Conservation (phyloP, 2,329 filamentous ascomycete species). For the Ploettnerulaceae sp. region DNA sequence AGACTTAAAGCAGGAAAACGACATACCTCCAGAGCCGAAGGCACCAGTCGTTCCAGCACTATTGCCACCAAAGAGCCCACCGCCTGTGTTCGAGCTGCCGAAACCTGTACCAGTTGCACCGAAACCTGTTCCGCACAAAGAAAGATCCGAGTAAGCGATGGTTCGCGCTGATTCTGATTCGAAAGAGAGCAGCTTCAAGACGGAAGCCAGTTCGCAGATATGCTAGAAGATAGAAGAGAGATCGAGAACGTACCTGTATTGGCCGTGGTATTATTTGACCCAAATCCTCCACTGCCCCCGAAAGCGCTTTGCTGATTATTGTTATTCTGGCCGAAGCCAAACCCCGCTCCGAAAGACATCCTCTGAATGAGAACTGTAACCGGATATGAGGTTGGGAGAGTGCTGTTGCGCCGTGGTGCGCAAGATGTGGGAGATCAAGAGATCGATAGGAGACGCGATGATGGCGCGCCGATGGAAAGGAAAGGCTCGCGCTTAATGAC, state of each 20-base stretch:
- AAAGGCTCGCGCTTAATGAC: conserved; percentile 27
- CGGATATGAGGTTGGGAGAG: conserved; percentile 5
- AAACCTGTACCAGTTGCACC: conserved; percentile 39
- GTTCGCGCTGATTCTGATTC: conserved; percentile 26
- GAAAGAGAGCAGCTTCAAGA: too few species aligned
- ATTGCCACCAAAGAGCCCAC: conserved; percentile 40
- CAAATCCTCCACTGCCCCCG: conserved; percentile 52
- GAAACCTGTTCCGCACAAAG: conserved; percentile 37
- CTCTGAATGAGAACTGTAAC: conserved; percentile 13
- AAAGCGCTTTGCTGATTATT: conserved; percentile 40
- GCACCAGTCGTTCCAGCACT: conserved; percentile 32
- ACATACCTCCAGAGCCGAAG: conserved; percentile 39
- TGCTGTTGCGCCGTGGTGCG: conserved; percentile 1
- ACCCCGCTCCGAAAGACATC: conserved; percentile 41
- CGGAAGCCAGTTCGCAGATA: conserved; percentile 12
- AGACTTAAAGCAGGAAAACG: conserved; percentile 24
- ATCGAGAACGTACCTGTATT: conserved; percentile 35
- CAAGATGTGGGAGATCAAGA: conserved; percentile 13
- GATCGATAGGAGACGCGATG: conserved; percentile 22
- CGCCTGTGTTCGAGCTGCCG: conserved; percentile 35
- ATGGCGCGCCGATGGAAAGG: conserved; percentile 27
- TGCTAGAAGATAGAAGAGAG: conserved; percentile 14
- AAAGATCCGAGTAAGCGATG: conserved; percentile 34
- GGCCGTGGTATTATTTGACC: conserved; percentile 28
- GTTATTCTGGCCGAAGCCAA: conserved; percentile 57